phyloP scores from a whole-genome alignment of 306 rosid genomes.

The Glycyrrhiza uralensis region DNA sequence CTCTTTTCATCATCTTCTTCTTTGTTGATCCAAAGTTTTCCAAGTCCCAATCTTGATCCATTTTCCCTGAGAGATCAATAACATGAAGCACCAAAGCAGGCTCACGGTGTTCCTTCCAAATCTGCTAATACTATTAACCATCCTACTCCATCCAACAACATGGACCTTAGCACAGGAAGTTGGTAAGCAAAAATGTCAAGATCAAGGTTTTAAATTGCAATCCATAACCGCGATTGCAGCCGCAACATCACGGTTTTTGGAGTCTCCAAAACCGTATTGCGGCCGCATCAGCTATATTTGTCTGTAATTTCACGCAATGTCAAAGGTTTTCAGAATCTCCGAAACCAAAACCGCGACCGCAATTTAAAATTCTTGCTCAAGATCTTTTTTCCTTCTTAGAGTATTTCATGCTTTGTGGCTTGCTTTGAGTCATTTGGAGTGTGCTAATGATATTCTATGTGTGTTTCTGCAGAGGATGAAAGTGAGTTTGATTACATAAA shows the following conservation, averaged over 20 bases:
- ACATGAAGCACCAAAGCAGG: constrained; percentile 39
- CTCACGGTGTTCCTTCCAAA: constrained; percentile 2
- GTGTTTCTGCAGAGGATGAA: constrained; percentile 59
- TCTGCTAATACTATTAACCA: constrained; percentile 4
- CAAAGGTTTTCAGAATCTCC: too few species aligned
- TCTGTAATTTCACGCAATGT: too few species aligned
- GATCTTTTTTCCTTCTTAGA: background rate
- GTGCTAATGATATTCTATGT: too few species aligned
- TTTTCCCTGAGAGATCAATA: background rate
- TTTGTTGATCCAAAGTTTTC: background rate
- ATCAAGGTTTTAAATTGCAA: too few species aligned
- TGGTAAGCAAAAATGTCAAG: constrained; percentile 53
- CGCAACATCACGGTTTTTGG: too few species aligned
- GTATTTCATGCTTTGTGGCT: background rate
- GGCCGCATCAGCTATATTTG: too few species aligned
- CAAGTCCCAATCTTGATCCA: background rate
- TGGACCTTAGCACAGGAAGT: constrained; percentile 58
- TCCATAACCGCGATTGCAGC: too few species aligned
- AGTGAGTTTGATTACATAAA: constrained; percentile 46
- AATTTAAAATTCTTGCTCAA: too few species aligned
- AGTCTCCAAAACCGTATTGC: too few species aligned
- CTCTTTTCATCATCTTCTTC: background rate
- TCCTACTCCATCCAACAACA: constrained; percentile 18
- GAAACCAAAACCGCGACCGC: too few species aligned
- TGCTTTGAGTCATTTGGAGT: background rate